These are phyloP conservation scores for Phragmites australis DNA, from an alignment of 176 grass and related monocot species.

Conservation along the genomic window DNA sequence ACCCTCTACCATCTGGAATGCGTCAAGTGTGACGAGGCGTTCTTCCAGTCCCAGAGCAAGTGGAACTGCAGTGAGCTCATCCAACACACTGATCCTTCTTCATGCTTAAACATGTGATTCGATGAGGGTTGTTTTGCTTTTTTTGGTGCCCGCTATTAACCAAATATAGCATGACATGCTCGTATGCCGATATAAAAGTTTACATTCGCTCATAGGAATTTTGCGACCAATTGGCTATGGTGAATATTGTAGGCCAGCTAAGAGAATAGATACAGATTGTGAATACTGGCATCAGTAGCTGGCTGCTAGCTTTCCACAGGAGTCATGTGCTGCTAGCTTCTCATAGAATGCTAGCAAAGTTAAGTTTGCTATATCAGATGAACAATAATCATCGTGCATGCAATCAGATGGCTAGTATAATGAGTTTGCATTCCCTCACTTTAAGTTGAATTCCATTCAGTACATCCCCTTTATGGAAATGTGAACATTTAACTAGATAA, in stretches of 20 bases:
- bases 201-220: not conserved
- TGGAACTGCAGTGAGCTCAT: constrained; percentile 88
- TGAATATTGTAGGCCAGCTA: not conserved
- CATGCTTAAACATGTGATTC: not conserved
- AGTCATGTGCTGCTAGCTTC: not conserved
- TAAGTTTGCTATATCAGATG: not conserved
- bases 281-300: not conserved
- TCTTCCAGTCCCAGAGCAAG: constrained; percentile 72
- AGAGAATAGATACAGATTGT: not conserved
- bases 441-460: not conserved
- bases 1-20: constrained; percentile 80
- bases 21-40: constrained; percentile 79
- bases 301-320: not conserved
- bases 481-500: not conserved
- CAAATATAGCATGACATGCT: not conserved
- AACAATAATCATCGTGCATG: not conserved
- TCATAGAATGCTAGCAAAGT: not conserved
- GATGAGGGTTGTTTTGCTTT: too few species aligned
- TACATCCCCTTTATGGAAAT: not conserved
- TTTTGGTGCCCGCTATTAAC: not conserved
- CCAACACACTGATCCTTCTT: not conserved
- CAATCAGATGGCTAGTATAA: not conserved
- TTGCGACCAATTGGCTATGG: not conserved
- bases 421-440: not conserved
- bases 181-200: not conserved